A percentile compares a stretch with the other conserved stretches of the same genome.
These are phyloP conservation scores for Chaetothyriales sp. DNA, from an alignment of 2,329 filamentous ascomycete species.

Conservation along the genomic window DNA sequence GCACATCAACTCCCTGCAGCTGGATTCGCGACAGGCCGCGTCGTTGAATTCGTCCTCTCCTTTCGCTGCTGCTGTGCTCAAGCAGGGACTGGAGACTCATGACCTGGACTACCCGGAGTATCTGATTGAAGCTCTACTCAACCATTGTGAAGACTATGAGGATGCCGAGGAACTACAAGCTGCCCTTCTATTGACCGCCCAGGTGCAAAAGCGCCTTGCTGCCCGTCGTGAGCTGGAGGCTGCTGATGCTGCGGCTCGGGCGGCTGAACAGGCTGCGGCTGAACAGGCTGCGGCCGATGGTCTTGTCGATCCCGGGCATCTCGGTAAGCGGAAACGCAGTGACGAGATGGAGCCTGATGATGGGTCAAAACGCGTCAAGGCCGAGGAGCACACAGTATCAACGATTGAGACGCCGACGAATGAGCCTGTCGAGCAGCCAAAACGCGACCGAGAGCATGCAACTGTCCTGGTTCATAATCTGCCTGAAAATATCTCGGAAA, in stretches of 20 bases:
- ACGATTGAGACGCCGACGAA: constrained; percentile 7
- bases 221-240: constrained; percentile 53
- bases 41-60: constrained; percentile 50
- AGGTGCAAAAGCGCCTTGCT: constrained; percentile 47
- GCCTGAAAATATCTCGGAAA: constrained; percentile 52
- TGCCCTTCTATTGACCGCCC: constrained; percentile 58
- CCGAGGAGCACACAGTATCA: constrained; percentile 24
- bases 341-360: constrained; percentile 37
- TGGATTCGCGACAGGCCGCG: constrained; percentile 35
- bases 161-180: constrained; percentile 57
- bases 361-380: constrained; percentile 52
- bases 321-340: constrained; percentile 62
- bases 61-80: constrained; percentile 60
- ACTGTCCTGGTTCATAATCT: constrained; percentile 69
- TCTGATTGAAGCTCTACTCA: constrained; percentile 31
- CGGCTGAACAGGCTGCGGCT: constrained; percentile 15
- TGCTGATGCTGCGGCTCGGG: constrained; percentile 38
- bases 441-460: constrained; percentile 80
- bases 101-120: constrained; percentile 37
- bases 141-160: constrained; percentile 74
- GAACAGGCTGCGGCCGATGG: constrained; percentile 20
- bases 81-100: constrained; percentile 47
- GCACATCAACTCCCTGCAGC: constrained; percentile 39
- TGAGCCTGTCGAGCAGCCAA: constrained; percentile 31
- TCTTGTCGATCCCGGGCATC: constrained; percentile 18